These are phyloP conservation scores for Phyllosticta citriasiana DNA, from an alignment of 2,329 filamentous ascomycete genomes.

Conservation along the genomic window DNA sequence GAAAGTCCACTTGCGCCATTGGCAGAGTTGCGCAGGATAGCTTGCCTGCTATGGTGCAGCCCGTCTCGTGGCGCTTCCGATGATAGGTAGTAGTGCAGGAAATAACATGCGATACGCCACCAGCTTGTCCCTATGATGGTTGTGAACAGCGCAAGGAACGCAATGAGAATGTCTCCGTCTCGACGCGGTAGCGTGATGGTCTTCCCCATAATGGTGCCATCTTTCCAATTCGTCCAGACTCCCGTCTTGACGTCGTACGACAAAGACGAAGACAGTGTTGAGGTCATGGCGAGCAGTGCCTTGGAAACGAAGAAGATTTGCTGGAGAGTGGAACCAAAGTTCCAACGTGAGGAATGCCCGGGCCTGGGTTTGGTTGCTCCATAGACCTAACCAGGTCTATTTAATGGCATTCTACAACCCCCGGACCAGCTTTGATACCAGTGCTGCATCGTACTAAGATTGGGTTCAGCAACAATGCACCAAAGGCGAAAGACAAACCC, in stretches of 20 bases:
- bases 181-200: conserved; percentile 23
- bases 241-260: conserved; percentile 16
- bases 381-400: not conserved
- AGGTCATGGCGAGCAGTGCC: not conserved
- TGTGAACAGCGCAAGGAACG: conserved; percentile 27
- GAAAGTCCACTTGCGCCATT: not conserved
- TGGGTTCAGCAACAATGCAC: not conserved
- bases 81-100: conserved; percentile 14
- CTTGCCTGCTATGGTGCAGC: conserved; percentile 17
- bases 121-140: conserved; percentile 14
- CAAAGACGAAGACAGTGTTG: not conserved
- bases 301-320: not conserved
- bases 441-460: not conserved
- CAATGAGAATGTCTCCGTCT: conserved; percentile 24
- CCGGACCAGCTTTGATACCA: not conserved
- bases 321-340: not conserved
- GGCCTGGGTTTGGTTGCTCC: not conserved
- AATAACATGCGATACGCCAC: conserved; percentile 18
- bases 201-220: conserved; percentile 20
- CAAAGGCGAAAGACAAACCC: not conserved
- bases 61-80: conserved; percentile 14
- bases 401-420: not conserved
- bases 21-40: conserved; percentile 9
- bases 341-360: not conserved
- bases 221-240: conserved; percentile 24